phyloP scores from a whole-genome alignment of 345 rosid species.

The Eucalyptus regnans region DNA sequence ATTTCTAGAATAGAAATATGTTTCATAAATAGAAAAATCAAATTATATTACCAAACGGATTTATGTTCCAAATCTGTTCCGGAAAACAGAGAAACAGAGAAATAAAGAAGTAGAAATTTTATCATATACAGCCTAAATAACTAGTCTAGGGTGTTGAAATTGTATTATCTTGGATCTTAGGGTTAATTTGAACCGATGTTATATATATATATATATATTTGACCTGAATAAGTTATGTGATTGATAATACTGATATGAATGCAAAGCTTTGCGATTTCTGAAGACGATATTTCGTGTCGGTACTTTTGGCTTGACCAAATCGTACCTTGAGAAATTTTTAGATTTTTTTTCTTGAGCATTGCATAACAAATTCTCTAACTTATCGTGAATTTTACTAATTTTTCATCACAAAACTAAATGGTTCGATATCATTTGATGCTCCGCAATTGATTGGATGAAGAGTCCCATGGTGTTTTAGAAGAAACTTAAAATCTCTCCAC shows the following conservation, averaged over 20 bases:
- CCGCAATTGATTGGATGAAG: fast-evolving
- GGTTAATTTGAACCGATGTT: background rate
- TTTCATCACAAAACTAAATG: background rate
- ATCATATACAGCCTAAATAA: fast-evolving
- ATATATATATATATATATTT: background rate
- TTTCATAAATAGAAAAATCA: no score
- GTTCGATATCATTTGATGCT: fast-evolving
- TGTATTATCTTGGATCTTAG: background rate
- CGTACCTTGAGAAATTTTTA: fast-evolving
- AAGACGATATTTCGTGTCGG: fast-evolving
- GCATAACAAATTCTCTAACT: background rate
- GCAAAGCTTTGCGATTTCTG: fast-evolving
- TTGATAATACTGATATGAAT: fast-evolving
- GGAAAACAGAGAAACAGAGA: no score
- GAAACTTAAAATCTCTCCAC: background rate
- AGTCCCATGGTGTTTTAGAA: background rate
- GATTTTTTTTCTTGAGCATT: background rate
- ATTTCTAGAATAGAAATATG: no score
- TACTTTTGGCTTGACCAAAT: background rate
- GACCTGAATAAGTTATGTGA: fast-evolving
- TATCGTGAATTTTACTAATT: background rate
- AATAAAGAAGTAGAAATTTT: no score
- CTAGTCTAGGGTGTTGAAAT: fast-evolving
- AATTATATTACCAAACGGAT: no score
- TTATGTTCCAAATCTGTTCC: no score